Evolutionary conservation across 2,329 filamentous ascomycete genomes (phyloP).

Genomic region (Phyllosticta citriasiana): DNA sequence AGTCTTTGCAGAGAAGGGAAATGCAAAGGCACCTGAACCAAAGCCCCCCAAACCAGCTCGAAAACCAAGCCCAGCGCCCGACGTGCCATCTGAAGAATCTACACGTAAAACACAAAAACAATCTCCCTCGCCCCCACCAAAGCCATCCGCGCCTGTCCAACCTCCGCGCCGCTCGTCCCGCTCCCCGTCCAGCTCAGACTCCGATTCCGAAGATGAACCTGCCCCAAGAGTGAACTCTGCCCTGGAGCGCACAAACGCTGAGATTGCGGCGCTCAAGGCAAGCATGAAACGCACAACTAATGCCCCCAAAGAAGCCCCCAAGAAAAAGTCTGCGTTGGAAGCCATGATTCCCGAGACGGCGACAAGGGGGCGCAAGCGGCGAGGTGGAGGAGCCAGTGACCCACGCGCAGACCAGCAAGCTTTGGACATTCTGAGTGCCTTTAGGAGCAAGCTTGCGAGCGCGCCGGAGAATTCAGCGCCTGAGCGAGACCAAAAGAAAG

Average conservation of each 20-base stretch:
- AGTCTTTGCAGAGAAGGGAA: slow-evolving; percentile 3
- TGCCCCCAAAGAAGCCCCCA: slow-evolving; percentile 19
- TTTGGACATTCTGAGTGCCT: slow-evolving; percentile 64
- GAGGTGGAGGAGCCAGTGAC: slow-evolving; percentile 39
- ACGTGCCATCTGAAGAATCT: not conserved
- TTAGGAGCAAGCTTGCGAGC: slow-evolving; percentile 58
- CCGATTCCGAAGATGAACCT: slow-evolving; percentile 21
- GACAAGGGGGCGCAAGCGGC: slow-evolving; percentile 59
- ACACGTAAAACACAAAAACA: not conserved
- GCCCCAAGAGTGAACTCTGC: slow-evolving; percentile 29
- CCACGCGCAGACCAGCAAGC: slow-evolving; percentile 46
- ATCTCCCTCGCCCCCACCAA: slow-evolving; percentile 2
- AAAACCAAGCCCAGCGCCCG: not conserved
- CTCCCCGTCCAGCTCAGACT: slow-evolving; percentile 5
- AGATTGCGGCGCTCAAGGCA: slow-evolving; percentile 70
- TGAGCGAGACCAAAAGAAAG: not conserved
- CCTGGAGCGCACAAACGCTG: slow-evolving; percentile 64
- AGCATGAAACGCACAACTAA: slow-evolving; percentile 59
- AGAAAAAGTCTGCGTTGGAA: slow-evolving; percentile 55
- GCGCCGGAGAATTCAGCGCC: slow-evolving; percentile 11
- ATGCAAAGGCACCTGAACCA: not conserved
- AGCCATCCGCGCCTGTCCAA: not conserved
- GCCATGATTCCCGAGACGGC: slow-evolving; percentile 65
- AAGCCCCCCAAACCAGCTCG: not conserved
- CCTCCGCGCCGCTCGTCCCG: slow-evolving; percentile 1